Evolutionary conservation across 805 yeast genomes (phyloP).

Genomic region (Debaryomyces prosopidis): DNA sequence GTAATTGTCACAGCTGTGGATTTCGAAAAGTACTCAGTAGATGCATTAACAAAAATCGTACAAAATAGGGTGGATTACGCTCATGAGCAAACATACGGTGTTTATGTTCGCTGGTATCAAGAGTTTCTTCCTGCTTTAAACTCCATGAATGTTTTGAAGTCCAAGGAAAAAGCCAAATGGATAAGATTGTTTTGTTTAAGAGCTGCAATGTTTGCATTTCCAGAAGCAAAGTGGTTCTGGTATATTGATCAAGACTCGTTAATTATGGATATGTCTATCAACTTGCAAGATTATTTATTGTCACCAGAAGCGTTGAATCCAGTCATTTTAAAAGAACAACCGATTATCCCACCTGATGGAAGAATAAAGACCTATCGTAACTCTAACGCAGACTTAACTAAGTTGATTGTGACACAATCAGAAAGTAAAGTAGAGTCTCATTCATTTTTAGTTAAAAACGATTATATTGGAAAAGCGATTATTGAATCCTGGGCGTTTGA

Average conservation of each 20-base stretch:
- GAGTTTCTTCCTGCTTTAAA: conserved; percentile 71
- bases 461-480: conserved; percentile 61
- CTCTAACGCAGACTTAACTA: conserved; percentile 53
- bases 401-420: conserved; percentile 70
- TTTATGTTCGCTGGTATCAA: conserved; percentile 81
- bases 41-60: conserved; percentile 64
- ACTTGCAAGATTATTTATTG: conserved; percentile 60
- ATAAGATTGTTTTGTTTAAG: conserved; percentile 62
- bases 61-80: conserved; percentile 91
- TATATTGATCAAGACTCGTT: conserved; percentile 77
- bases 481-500: conserved; percentile 82
- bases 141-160: conserved; percentile 39
- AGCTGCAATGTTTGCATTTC: conserved; percentile 93
- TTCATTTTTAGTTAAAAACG: conserved; percentile 72
- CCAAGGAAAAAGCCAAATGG: conserved; percentile 56
- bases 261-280: conserved; percentile 68
- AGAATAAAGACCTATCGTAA: conserved; percentile 67
- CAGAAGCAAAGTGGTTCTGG: conserved; percentile 89
- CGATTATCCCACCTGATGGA: conserved; percentile 71
- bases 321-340: conserved; percentile 65
- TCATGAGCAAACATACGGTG: conserved; percentile 74
- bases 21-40: conserved; percentile 61
- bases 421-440: conserved; percentile 61
- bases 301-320: conserved; percentile 61
- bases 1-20: conserved; percentile 80